These are phyloP conservation scores for Coniella lustricola DNA, from an alignment of 2,329 filamentous ascomycete genomes.

Conservation along the genomic window DNA sequence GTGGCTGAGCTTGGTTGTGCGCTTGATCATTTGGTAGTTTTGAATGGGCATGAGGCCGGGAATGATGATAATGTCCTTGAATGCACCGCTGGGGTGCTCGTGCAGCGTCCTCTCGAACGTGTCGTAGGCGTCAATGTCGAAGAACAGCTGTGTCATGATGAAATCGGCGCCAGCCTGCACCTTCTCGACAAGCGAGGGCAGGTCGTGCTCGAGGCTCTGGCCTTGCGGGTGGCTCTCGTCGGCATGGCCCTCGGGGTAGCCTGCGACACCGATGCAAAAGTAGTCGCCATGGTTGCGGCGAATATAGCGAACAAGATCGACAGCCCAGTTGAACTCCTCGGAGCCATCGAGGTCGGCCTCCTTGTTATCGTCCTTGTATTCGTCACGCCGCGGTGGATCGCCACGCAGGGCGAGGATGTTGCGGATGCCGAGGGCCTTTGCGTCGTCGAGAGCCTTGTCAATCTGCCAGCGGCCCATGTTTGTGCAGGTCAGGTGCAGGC, in stretches of 20 bases:
- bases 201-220: constrained; percentile 67
- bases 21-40: constrained; percentile 89
- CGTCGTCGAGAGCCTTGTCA: constrained; percentile 83
- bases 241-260: constrained; percentile 91
- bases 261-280: constrained; percentile 91
- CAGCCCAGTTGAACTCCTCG: constrained; percentile 79
- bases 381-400: constrained; percentile 81
- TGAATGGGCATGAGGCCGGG: constrained; percentile 97
- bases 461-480: constrained; percentile 88
- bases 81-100: constrained; percentile 74
- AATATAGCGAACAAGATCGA: constrained; percentile 88
- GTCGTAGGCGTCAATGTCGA: constrained; percentile 77
- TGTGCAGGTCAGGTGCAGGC: constrained; percentile 92
- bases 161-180: constrained; percentile 89
- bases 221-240: constrained; percentile 76
- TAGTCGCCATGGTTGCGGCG: constrained; percentile 80
- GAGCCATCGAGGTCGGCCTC: constrained; percentile 63
- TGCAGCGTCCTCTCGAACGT: constrained; percentile 71
- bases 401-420: constrained; percentile 91
- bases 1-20: constrained; percentile 91
- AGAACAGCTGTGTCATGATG: constrained; percentile 97
- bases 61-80: constrained; percentile 83
- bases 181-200: constrained; percentile 88
- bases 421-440: constrained; percentile 81
- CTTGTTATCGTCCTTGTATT: constrained; percentile 62